Percentiles rank a stretch among this genome's conserved stretches.
Evolutionary conservation across 257 asterid species (phyloP).

Genomic region (Agastache rugosa): DNA sequence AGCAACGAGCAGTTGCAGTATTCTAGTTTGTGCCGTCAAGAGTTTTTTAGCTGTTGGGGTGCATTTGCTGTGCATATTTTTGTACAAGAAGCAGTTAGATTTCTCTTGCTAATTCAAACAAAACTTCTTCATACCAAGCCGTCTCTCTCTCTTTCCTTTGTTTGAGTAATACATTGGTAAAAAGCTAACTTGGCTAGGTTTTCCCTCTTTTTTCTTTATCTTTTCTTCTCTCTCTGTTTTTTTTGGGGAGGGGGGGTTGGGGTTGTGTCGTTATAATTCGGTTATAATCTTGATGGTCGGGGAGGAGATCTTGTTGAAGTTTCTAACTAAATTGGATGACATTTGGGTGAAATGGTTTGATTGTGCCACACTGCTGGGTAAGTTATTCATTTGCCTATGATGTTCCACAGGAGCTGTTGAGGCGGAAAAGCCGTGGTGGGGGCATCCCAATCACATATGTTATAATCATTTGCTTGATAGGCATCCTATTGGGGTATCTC

Average conservation of each 20-base stretch:
- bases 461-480: conserved; percentile 66
- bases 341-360: too few species aligned
- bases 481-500: conserved; percentile 78
- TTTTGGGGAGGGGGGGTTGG: too few species aligned
- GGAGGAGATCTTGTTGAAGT: too few species aligned
- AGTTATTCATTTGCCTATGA: conserved; percentile 19
- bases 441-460: conserved; percentile 76
- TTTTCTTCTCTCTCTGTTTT: too few species aligned
- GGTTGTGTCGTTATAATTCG: too few species aligned
- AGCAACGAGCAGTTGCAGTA: not conserved
- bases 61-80: not conserved
- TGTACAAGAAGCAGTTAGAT: not conserved
- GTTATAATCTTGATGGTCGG: too few species aligned
- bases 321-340: too few species aligned
- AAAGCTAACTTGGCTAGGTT: too few species aligned
- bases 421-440: conserved; percentile 66
- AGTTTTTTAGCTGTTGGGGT: not conserved
- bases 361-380: not conserved
- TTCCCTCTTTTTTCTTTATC: too few species aligned
- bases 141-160: not conserved
- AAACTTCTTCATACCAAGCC: not conserved
- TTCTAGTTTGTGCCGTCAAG: not conserved
- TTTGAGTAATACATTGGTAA: too few species aligned
- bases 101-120: not conserved
- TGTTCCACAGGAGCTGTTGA: conserved; percentile 68